Conservation (phyloP, 2,329 filamentous ascomycete genomes). For the Gaeumannomyces sp. region DNA sequence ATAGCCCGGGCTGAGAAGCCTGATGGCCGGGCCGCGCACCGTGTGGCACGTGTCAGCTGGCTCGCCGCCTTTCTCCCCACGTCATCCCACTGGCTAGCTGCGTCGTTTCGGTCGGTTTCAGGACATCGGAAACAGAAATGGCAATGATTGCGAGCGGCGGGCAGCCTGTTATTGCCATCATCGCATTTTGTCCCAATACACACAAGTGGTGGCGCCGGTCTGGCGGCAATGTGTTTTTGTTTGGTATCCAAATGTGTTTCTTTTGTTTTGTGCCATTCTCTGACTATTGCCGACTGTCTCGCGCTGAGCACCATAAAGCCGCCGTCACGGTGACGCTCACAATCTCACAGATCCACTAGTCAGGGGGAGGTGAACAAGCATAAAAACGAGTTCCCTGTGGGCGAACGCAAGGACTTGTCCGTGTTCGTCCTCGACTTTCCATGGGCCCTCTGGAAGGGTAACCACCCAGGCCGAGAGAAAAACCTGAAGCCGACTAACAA, state of each 20-base stretch:
- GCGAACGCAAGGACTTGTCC: no score
- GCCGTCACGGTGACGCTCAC: background rate
- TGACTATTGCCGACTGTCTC: background rate
- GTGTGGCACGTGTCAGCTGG: background rate
- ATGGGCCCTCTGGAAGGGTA: background rate
- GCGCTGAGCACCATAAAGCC: background rate
- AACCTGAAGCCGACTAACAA: background rate
- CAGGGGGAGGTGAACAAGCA: background rate
- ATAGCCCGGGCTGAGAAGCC: background rate
- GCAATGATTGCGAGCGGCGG: background rate
- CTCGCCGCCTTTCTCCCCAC: background rate
- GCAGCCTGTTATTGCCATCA: no score
- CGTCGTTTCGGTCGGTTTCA: background rate
- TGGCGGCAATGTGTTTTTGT: background rate
- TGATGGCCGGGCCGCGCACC: background rate
- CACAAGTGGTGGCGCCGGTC: no score
- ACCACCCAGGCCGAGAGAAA: background rate
- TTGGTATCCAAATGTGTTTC: no score
- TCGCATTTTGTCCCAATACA: background rate
- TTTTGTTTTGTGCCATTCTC: background rate
- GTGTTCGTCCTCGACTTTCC: no score
- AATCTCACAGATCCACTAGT: background rate
- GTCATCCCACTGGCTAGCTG: background rate
- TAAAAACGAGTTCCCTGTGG: background rate
- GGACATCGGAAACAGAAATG: background rate